phyloP scores from a whole-genome alignment of 371 early-diverging fungal genomes.

The Syncephalastrum racemosum region DNA sequence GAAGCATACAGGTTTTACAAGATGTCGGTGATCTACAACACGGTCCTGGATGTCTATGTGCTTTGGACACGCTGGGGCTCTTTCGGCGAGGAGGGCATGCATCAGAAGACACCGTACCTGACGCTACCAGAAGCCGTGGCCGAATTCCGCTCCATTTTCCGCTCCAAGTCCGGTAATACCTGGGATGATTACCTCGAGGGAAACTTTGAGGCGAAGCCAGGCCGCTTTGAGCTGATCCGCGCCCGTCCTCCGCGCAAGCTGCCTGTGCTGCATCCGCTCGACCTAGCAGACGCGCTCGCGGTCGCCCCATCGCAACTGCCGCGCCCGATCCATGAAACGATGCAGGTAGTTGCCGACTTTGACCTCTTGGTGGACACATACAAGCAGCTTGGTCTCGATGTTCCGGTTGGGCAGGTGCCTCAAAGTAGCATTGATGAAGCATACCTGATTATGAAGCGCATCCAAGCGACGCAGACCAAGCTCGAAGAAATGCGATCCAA shows the following conservation, averaged over 20 bases:
- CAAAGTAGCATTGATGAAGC: slow-evolving; percentile 38
- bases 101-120: slow-evolving; percentile 59
- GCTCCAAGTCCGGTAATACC: slow-evolving; percentile 54
- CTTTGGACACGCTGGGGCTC: slow-evolving; percentile 64
- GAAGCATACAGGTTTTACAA: slow-evolving; percentile 52
- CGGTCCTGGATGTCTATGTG: slow-evolving; percentile 47
- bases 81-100: slow-evolving; percentile 51
- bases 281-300: slow-evolving; percentile 6
- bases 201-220: slow-evolving; percentile 42
- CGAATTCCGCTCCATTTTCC: slow-evolving; percentile 63
- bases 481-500: neutral
- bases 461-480: slow-evolving; percentile 11
- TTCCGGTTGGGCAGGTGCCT: slow-evolving; percentile 54
- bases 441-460: slow-evolving; percentile 29
- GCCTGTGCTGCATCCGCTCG: slow-evolving; percentile 27
- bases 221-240: slow-evolving; percentile 44
- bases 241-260: slow-evolving; percentile 20
- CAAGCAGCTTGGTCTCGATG: slow-evolving; percentile 31
- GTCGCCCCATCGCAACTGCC: slow-evolving; percentile 18
- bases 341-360: slow-evolving; percentile 51
- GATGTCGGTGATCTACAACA: slow-evolving; percentile 55
- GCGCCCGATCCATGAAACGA: slow-evolving; percentile 24
- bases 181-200: slow-evolving; percentile 38
- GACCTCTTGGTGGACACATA: slow-evolving; percentile 35
- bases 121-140: slow-evolving; percentile 46